Evolutionary conservation across 2,329 filamentous ascomycete species (phyloP), one percentile per base, ranked within the genome.

Genomic region (Lojkania enalia): DNA sequence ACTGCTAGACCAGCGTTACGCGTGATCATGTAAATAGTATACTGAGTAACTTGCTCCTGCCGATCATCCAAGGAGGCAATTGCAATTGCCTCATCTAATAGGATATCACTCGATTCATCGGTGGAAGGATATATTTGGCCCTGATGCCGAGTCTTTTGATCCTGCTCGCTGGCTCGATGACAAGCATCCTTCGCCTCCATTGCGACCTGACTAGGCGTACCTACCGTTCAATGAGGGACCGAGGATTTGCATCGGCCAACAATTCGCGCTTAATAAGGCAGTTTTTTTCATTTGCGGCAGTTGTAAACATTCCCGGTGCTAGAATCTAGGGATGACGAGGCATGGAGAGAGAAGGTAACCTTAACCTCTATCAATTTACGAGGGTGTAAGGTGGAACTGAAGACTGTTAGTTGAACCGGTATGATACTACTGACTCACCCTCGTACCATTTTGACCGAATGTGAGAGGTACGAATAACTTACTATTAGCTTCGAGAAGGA

Each of bases 141-240:
- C 37, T 2, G 67, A 71, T 38, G 62, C 66, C 0, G 46, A 60
- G 2, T 37, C 32, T 3, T 71, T 70, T 36, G 42, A 49, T n/a
- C 69, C 69, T 0, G 58, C 59, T 20, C 51, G 69, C 9, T 71
- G 67, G 69, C 61, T 70, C 11, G 52, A 56, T 13, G 42, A 44
- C 30, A 48, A 52, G 3, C 48, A 35, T 40, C 27, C 5, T 20
- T 42, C 12, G 36, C 47, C 25, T 7, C 44, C 52, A 7, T 31
- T 51, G 15, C 35, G 58, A n/a, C 60, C 60, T 2, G 57, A 57
- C 1, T 67, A 61, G 63, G 55, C 35, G 1, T 66, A 57, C 43
- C 27, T 64, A 2, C 62, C 64, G 6, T 66, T 66, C 39, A 52
- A 40, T 2, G 60, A 58, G 2, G 61, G 61, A 0, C 61, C 61